Evolutionary conservation across 129 eudicot species (phyloP).

Genomic region (Flaveria bidentis): DNA sequence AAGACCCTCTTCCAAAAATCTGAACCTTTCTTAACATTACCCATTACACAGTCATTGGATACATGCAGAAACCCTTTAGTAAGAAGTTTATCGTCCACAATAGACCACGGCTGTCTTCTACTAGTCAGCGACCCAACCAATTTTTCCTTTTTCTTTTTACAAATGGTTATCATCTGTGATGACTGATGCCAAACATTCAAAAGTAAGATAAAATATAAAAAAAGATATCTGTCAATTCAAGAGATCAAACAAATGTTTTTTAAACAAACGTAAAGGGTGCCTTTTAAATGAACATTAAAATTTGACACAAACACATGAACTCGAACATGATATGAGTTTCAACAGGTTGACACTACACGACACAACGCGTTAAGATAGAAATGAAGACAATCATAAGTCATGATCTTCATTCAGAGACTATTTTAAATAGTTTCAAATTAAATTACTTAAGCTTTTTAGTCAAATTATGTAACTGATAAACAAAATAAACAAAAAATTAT

Average conservation of each 20-base stretch:
- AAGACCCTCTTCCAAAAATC: slow-evolving; percentile 11
- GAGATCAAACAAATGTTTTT: too few relatives aligned
- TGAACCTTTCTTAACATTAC: background rate
- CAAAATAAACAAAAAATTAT: background rate
- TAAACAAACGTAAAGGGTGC: too few relatives aligned
- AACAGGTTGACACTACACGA: too few relatives aligned
- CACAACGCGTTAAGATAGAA: too few relatives aligned
- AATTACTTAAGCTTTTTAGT: background rate
- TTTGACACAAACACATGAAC: too few relatives aligned
- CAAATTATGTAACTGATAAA: background rate
- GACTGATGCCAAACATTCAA: background rate
- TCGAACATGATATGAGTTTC: too few relatives aligned
- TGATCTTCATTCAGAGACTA: too few relatives aligned
- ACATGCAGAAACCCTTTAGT: background rate
- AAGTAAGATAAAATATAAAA: background rate
- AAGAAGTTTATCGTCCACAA: background rate
- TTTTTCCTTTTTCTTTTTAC: background rate
- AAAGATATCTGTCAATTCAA: background rate
- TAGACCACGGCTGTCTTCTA: slow-evolving; percentile 5
- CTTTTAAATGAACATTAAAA: too few relatives aligned
- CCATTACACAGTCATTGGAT: background rate
- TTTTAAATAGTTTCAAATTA: too few relatives aligned
- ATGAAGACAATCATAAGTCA: too few relatives aligned
- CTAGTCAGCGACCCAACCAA: background rate
- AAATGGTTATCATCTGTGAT: background rate